These are phyloP conservation scores for Lentinula guzmanii DNA, from an alignment of 768 basidiomycete genomes.

Conservation along the genomic window DNA sequence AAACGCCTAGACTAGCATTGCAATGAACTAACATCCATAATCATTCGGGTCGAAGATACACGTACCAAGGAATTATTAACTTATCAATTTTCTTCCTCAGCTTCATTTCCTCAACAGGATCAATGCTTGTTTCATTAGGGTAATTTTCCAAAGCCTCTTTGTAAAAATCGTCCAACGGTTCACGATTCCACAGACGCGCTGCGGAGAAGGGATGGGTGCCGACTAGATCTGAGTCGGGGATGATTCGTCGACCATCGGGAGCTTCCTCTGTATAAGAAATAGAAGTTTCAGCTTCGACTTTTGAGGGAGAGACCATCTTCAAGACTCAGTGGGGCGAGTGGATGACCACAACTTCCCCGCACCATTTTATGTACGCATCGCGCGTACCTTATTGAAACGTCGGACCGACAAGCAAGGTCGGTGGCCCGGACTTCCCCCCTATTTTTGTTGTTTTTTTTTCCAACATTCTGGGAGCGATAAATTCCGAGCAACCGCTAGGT, in stretches of 20 bases:
- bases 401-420: too few relatives aligned
- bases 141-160: conserved; percentile 5
- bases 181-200: conserved; percentile 3
- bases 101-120: not conserved
- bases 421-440: too few relatives aligned
- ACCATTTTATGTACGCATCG: not conserved
- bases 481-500: too few relatives aligned
- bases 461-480: too few relatives aligned
- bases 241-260: not conserved
- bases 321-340: not conserved
- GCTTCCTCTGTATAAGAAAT: not conserved
- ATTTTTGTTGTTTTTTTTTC: too few relatives aligned
- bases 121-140: not conserved
- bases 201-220: not conserved
- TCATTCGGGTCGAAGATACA: not conserved
- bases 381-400: too few relatives aligned
- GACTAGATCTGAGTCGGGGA: not conserved
- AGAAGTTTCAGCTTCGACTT: not conserved
- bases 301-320: not conserved
- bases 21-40: too few relatives aligned
- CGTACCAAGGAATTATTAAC: conserved; percentile 3
- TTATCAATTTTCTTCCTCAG: conserved; percentile 4
- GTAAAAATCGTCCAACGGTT: conserved; percentile 5
- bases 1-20: conserved; percentile 3
- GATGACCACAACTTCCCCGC: not conserved